Base-by-base conservation (phyloP, 1,284 basidiomycete genomes). In the Irpex sp. region DNA sequence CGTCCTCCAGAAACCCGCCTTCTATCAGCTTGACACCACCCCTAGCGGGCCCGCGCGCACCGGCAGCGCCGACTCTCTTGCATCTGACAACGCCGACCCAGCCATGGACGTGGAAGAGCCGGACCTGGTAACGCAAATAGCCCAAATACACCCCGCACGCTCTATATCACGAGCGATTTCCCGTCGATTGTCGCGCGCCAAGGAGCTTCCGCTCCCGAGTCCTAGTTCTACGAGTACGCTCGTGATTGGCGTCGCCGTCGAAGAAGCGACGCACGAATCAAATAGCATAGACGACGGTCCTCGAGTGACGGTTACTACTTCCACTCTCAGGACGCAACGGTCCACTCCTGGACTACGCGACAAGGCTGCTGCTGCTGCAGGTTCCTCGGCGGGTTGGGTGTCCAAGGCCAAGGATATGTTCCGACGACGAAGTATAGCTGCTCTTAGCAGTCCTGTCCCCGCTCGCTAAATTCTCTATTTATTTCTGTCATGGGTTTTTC, bases 241-340 rank as follows among this genome's bases (percentile, higher is more conserved):
- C 65, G 73, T 84, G 49, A 80, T 87, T 58, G 84, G 78, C 36
- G 79, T 87, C n/a, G 83, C 80, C 45, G 80, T 88, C 52, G 78
- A 84, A 65, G 80, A 84, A 63, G 81, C 82, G 1, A 85, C 79
- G 5, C 77, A 79, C 5, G 81, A 74, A 64, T 59, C 60, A 51
- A 56, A 55, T 37, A 72, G 72, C 49, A 73, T 72, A 55, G 68
- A 73, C 23, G 68, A 66, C 8, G 68, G 66, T 6, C 68, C 68
- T 59, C 67, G 61, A 36, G 67, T 54, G 60, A 73, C 68, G 35
- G 57, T 28, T 35, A 47, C 37, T 10, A 45, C 39, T 54, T 60
- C 48, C 18, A 63, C 61, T 4, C 70, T 78, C 39, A 75, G 75
- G 21, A 71, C 72, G 55, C 75, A 80, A 57, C 61, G 78, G 7